phyloP scores from a whole-genome alignment of 371 early-diverging fungal genomes.

The Modicella reniformis region DNA sequence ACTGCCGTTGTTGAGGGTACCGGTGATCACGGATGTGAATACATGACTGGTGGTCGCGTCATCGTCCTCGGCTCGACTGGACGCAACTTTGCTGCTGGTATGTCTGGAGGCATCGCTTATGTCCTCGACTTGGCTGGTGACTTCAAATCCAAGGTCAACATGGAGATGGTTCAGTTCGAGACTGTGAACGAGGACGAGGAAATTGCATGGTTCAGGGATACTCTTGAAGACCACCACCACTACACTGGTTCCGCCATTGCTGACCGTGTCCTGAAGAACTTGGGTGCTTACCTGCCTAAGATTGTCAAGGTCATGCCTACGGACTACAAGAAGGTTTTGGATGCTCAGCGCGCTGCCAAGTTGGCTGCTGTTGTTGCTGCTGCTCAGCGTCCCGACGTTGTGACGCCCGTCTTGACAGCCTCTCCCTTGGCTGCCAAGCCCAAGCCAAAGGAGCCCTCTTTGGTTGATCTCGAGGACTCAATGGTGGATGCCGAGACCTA shows the following conservation, averaged over 20 bases:
- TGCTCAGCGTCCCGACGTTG: conserved; percentile 28
- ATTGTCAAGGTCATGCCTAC: conserved; percentile 95
- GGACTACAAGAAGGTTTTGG: conserved; percentile 86
- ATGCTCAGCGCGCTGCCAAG: conserved; percentile 64
- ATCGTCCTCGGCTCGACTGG: conserved; percentile 87
- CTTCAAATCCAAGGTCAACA: conserved; percentile 79
- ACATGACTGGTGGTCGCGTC: conserved; percentile 95
- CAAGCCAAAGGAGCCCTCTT: conserved; percentile 60
- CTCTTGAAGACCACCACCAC: conserved; percentile 83
- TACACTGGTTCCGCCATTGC: conserved; percentile 88
- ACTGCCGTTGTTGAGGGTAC: conserved; percentile 94
- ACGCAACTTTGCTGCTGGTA: conserved; percentile 95
- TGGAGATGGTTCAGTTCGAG: conserved; percentile 90
- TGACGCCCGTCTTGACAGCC: conserved; percentile 53
- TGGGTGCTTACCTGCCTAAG: conserved; percentile 75
- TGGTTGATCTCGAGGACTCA: conserved; percentile 93
- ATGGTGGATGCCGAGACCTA: conserved; percentile 78
- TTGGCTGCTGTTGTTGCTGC: conserved; percentile 50
- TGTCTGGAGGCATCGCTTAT: conserved; percentile 95
- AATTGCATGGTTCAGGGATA: conserved; percentile 74
- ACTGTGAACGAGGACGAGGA: conserved; percentile 82
- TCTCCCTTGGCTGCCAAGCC: conserved; percentile 53
- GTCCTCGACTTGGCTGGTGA: conserved; percentile 72
- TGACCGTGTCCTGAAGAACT: conserved; percentile 76
- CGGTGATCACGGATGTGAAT: conserved; percentile 98